Evolutionary conservation across 164 flowering plant species (phyloP).

Genomic region (Buxus sempervirens): DNA sequence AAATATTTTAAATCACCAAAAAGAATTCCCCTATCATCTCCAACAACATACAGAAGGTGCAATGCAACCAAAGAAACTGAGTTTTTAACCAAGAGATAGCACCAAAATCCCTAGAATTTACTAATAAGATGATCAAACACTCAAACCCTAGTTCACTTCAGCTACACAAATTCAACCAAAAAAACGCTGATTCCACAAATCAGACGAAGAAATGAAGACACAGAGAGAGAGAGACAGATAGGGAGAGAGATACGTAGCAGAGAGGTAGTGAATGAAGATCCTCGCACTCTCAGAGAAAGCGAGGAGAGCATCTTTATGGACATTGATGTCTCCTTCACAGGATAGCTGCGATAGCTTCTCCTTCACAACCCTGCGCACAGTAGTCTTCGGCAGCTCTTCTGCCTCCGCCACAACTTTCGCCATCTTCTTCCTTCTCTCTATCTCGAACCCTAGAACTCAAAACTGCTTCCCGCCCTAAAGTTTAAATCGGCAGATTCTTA

Average conservation of each 20-base stretch:
- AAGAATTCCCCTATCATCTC: not conserved
- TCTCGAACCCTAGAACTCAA: constrained; percentile 8
- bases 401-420: constrained; percentile 21
- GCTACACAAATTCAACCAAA: not conserved
- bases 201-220: not conserved
- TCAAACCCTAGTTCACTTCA: not conserved
- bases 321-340: constrained; percentile 21
- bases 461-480: constrained; percentile 56
- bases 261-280: constrained; percentile 71
- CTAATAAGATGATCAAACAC: not conserved
- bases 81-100: not conserved
- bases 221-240: constrained; percentile 1
- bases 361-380: constrained; percentile 43
- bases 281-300: constrained; percentile 57
- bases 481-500: constrained; percentile 46
- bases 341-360: constrained; percentile 32
- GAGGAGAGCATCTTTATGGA: constrained; percentile 35
- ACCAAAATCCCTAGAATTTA: not conserved
- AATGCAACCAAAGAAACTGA: not conserved
- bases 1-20: not conserved
- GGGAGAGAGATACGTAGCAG: constrained; percentile 34
- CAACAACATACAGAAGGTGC: not conserved
- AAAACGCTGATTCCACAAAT: not conserved
- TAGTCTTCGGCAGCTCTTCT: constrained; percentile 36
- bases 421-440: constrained; percentile 37